Percentiles rank a stretch among this genome's conserved stretches.
phyloP scores from a whole-genome alignment of 176 grass and related monocot genomes.

The Oryza australiensis region DNA sequence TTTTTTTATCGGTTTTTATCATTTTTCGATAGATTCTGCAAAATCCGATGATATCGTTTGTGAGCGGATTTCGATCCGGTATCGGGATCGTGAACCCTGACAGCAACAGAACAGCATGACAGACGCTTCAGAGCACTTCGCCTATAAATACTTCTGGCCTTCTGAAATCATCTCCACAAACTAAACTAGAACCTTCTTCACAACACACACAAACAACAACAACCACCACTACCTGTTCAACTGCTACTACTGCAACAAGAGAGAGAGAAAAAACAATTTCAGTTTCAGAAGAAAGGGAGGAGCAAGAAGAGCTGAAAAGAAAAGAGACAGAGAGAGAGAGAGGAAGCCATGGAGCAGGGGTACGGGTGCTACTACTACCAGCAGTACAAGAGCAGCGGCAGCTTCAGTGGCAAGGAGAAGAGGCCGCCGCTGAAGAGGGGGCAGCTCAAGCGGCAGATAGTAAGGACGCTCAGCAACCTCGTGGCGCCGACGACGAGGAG shows the following conservation, averaged over 20 bases:
- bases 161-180: not conserved
- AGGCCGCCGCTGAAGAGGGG: conserved; percentile 48
- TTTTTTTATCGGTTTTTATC: too few species aligned
- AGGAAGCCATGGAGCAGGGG: conserved; percentile 13
- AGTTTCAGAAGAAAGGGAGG: not conserved
- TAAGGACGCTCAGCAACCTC: conserved; percentile 33
- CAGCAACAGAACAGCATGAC: not conserved
- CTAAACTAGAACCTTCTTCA: not conserved
- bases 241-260: not conserved
- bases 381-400: conserved; percentile 14
- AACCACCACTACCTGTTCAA: not conserved
- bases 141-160: conserved; percentile 28
- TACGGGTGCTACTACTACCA: conserved; percentile 10
- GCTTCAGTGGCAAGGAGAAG: conserved; percentile 34
- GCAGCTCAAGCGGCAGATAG: conserved; percentile 42
- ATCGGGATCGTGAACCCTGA: too few species aligned
- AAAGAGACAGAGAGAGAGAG: not conserved
- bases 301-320: not conserved
- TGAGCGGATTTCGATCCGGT: too few species aligned
- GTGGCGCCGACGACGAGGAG: conserved; percentile 34
- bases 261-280: not conserved
- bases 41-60: too few species aligned
- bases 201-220: conserved; percentile 7
- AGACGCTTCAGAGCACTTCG: not conserved
- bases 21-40: too few species aligned